Percentiles rank a stretch among this genome's conserved stretches.
These are phyloP conservation scores for Colletotrichum sp. DNA, from an alignment of 2,329 filamentous ascomycete genomes.

Conservation along the genomic window DNA sequence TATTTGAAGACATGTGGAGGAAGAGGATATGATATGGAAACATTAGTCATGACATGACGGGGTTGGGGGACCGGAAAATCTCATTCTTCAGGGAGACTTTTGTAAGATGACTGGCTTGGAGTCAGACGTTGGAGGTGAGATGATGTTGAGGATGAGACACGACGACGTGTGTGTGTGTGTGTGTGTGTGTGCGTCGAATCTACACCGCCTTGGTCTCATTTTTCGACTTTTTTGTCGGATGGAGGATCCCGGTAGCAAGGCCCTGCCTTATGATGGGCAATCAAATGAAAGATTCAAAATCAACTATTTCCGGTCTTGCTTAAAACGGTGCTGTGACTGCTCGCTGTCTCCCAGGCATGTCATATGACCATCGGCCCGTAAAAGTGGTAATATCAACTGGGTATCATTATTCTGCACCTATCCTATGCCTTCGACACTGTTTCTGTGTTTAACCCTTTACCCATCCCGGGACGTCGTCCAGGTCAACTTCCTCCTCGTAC, in stretches of 20 bases:
- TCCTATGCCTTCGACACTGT: neutral
- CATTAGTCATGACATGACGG: constrained; percentile 15
- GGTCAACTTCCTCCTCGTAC: constrained; percentile 61
- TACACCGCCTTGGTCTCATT: neutral
- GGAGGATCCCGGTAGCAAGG: neutral
- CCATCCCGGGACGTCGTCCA: constrained; percentile 79
- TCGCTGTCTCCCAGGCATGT: neutral
- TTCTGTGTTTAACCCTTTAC: constrained; percentile 53
- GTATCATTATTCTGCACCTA: constrained; percentile 6
- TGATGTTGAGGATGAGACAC: neutral
- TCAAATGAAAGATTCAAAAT: neutral
- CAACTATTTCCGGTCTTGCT: neutral
- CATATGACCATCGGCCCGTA: neutral
- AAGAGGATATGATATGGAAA: constrained; percentile 7
- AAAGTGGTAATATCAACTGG: neutral
- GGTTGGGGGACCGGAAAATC: constrained; percentile 6
- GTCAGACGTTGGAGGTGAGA: neutral
- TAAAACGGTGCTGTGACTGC: neutral
- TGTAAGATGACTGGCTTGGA: neutral
- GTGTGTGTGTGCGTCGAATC: neutral
- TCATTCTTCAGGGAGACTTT: neutral
- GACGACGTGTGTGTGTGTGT: neutral
- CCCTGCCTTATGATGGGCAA: neutral
- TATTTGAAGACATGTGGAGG: constrained; percentile 8
- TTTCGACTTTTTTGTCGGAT: neutral